These are phyloP conservation scores for Backusella macrospora DNA, from an alignment of 192 early-diverging fungal genomes.

Conservation along the genomic window DNA sequence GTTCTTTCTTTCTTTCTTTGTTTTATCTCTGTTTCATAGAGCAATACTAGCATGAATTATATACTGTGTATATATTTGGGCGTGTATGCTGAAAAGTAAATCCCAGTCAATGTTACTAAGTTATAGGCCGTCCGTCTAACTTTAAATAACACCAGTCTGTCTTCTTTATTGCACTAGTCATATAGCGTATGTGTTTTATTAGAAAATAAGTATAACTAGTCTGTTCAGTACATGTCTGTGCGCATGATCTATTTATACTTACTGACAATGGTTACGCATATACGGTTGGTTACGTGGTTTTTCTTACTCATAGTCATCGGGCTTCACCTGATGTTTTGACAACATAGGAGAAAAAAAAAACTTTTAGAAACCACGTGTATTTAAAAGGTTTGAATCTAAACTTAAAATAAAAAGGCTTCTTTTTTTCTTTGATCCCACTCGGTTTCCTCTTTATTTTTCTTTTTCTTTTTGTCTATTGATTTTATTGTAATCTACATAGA, in stretches of 20 bases:
- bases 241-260: too few species aligned
- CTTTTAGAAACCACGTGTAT: neutral
- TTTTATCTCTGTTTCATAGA: neutral
- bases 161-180: neutral
- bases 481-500: too few species aligned
- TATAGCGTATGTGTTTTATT: neutral
- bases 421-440: neutral
- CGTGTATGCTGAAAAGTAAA: neutral
- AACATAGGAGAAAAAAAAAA: neutral
- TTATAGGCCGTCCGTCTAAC: neutral
- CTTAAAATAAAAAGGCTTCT: neutral
- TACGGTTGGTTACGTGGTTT: too few species aligned
- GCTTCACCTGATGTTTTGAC: neutral
- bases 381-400: conserved; percentile 10
- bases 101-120: neutral
- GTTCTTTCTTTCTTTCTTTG: neutral
- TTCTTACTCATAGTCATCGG: neutral
- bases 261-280: too few species aligned
- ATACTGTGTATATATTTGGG: too few species aligned
- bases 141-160: neutral
- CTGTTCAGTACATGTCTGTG: too few species aligned
- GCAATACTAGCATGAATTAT: neutral
- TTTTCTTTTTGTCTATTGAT: neutral
- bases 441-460: neutral
- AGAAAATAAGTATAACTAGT: too few species aligned